These are phyloP conservation scores for Parastagonospora avenae DNA, from an alignment of 2,329 filamentous ascomycete genomes.

Conservation along the genomic window DNA sequence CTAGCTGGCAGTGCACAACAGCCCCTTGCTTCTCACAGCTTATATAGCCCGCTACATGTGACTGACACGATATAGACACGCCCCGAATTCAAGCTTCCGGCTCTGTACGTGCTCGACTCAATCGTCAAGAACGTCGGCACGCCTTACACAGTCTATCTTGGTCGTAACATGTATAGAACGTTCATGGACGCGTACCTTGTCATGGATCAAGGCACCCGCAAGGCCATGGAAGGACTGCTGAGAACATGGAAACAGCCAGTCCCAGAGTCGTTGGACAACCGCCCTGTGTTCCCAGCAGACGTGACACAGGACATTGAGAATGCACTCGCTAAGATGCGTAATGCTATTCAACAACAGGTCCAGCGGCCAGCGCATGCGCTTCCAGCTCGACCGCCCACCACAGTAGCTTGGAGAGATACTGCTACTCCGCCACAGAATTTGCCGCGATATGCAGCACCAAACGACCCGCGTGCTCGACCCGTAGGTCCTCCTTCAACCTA, in stretches of 20 bases:
- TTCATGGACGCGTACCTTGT: slow-evolving; percentile 97
- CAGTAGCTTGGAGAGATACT: slow-evolving; percentile 70
- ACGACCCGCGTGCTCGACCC: slow-evolving; percentile 44
- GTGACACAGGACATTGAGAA: slow-evolving; percentile 91
- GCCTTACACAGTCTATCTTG: slow-evolving; percentile 94
- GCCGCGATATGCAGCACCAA: slow-evolving; percentile 39
- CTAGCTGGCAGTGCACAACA: no score
- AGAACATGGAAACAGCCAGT: slow-evolving; percentile 98
- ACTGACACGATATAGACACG: slow-evolving; percentile 68
- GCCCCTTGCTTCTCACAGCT: not conserved
- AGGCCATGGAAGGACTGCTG: slow-evolving; percentile 95
- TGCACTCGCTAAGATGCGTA: slow-evolving; percentile 82
- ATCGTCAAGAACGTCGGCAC: slow-evolving; percentile 99
- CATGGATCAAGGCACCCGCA: slow-evolving; percentile 80
- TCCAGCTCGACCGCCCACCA: slow-evolving; percentile 49
- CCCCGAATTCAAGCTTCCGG: slow-evolving; percentile 86
- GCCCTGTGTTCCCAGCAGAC: slow-evolving; percentile 87
- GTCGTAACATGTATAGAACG: slow-evolving; percentile 86
- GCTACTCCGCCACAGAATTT: slow-evolving; percentile 69
- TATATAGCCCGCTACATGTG: slow-evolving; percentile 1
- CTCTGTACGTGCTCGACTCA: slow-evolving; percentile 97
- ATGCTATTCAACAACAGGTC: slow-evolving; percentile 64
- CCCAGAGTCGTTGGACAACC: slow-evolving; percentile 88
- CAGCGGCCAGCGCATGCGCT: slow-evolving; percentile 49
- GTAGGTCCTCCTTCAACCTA: slow-evolving; percentile 22